Base-by-base conservation (phyloP, 2,329 filamentous ascomycete species). In the Calonectria naviculata region DNA sequence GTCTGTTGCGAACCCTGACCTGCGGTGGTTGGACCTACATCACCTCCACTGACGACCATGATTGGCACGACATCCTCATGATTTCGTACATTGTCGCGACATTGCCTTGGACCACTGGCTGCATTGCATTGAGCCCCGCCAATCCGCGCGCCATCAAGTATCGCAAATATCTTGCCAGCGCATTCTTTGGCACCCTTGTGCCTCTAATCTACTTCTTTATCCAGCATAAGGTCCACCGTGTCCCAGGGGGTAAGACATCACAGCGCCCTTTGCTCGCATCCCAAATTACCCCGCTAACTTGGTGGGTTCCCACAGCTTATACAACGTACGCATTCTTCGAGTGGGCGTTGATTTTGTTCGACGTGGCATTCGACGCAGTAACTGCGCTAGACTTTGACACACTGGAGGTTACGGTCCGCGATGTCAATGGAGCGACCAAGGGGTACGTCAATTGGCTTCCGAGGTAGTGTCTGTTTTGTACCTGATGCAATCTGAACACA, bases 51-150 rank as follows among this genome's bases (percentile, higher is more conserved):
- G 97, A 99, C 82, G 95, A 98, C 82, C 97, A 99, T 83, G 92
- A 97, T 84, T 98, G 95, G 95, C 97, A 99, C 83, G 97, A 99
- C 80, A 96, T 98, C 73, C 96, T 99, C 83, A 99, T 99, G 97
- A 98, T 99, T 77, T 97, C 95, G 17, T 99, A 99, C 83, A 88
- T 99, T 67, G 93, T 99, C 54, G 93, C 95, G 38, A 98, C 97
- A 3, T 87, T 99, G 65, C 97, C 97, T 2, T 99, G 97, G 97
- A 99, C 96, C 2, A 83, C 95, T 58, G 97, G 97, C 60, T 98
- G 96, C 83, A 89, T 98, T 72, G 91, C 93, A 6, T 86, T 98
- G 63, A 98, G 95, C 83, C 95, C 96, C 13, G 91, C 92, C 68
- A 98, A 98, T 81, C 89, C 92, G 15, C 90, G 87, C 73, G 94